Base-by-base conservation (phyloP, 495 filamentous ascomycete species). In the Bacidia gigantensis region DNA sequence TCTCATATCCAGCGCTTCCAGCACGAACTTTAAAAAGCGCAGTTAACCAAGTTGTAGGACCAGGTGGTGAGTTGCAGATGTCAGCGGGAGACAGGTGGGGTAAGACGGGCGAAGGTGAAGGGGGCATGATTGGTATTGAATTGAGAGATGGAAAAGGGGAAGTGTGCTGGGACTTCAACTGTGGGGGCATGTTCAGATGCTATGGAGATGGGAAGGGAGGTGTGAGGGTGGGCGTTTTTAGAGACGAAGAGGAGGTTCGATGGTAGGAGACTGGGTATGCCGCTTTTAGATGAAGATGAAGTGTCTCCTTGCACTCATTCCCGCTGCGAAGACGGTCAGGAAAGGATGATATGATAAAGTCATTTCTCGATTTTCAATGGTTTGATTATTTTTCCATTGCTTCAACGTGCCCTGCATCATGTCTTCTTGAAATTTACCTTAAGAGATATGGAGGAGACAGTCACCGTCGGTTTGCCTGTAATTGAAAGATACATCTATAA, bases 91-190 rank as follows among this genome's bases (percentile, higher is more conserved):
- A 79, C 23, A 69, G 87, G 38, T 95, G 89, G 88, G 72, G 72
- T 1, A 85, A 81, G 1, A 84, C 84, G 2, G 5, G 5, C 14
- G 89, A 94, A 57, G 89, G 89, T 0, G 75, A 83, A 58, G 89
- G 86, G 2, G 89, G 89, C 0, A 83, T 95, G 44, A 94, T 96
- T 57, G 89, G 87, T 0, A 84, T 95, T 47, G 87, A 95, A 55
- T 67, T 75, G 3, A 67, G 73, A 2, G 64, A 80, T 17, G 53
- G 59, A 48, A 51, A 71, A 52, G 76, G 74, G 0, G 67, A 69
- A 41, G 70, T 88, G n/a, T 70, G 85, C 24, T 79, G 74, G 47
- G 84, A 87, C 59, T 86, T 84, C 64, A 95, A 96, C 62, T 94
- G 86, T 58, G 84, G 82, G 2, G 89, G 89, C 0, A 90, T 96